Percentiles rank a stretch among this genome's conserved stretches.
Conservation (phyloP, 2,329 filamentous ascomycete species). For the Alternaria conjuncta region DNA sequence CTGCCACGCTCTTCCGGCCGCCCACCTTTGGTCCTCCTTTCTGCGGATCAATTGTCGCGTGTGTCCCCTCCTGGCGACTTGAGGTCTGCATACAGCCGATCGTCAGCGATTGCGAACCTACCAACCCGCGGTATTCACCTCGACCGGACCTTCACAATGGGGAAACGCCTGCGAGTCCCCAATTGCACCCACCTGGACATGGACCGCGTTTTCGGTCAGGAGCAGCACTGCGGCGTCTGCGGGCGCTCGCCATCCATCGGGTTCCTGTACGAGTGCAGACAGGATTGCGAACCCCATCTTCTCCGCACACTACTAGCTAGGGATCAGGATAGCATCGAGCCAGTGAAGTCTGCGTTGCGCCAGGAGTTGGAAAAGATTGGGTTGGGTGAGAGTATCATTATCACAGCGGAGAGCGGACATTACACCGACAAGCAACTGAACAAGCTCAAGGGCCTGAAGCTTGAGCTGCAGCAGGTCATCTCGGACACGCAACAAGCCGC, state of each 20-base stretch:
- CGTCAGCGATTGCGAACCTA: constrained; percentile 17
- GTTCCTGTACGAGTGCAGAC: constrained; percentile 76
- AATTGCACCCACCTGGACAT: constrained; percentile 73
- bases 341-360: constrained; percentile 27
- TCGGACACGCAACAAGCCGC: constrained; percentile 25
- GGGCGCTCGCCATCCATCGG: constrained; percentile 63
- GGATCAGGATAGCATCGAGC: not conserved
- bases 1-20: not conserved
- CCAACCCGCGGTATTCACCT: not conserved
- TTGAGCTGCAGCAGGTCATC: constrained; percentile 37
- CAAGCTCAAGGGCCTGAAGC: constrained; percentile 41
- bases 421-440: constrained; percentile 44
- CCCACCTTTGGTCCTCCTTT: constrained; percentile 2
- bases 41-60: not conserved
- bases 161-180: constrained; percentile 29
- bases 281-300: constrained; percentile 56
- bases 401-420: constrained; percentile 39
- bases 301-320: constrained; percentile 8
- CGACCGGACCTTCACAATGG: constrained; percentile 5
- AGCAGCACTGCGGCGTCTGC: constrained; percentile 65
- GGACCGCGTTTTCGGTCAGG: constrained; percentile 65
- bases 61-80: not conserved
- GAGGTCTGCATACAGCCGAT: not conserved
- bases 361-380: constrained; percentile 36
- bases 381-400: constrained; percentile 44